phyloP scores from a whole-genome alignment of 2,329 filamentous ascomycete species.

The Colletotrichum acutatum region DNA sequence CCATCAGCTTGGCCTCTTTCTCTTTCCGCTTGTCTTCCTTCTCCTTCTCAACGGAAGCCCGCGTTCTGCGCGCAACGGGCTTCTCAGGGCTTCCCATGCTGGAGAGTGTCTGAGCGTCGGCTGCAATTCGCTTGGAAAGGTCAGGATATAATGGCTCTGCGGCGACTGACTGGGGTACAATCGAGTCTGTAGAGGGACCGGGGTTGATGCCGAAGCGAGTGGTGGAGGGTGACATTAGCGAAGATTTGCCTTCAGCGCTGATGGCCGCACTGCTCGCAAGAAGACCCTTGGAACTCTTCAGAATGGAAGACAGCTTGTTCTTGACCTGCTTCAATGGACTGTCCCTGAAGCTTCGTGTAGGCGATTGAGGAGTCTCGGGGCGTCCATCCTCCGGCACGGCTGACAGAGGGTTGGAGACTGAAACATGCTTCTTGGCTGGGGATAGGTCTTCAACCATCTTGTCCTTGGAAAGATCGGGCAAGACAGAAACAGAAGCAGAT shows the following conservation, averaged over 20 bases:
- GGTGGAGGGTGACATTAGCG: slow-evolving; percentile 65
- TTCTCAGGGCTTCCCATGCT: slow-evolving; percentile 56
- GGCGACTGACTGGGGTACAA: slow-evolving; percentile 46
- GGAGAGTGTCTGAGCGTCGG: slow-evolving; percentile 39
- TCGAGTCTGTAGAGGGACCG: slow-evolving; percentile 60
- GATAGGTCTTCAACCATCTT: slow-evolving; percentile 43
- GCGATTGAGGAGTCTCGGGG: slow-evolving; percentile 66
- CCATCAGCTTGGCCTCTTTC: slow-evolving; percentile 71
- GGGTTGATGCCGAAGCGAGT: slow-evolving; percentile 56
- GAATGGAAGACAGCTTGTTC: slow-evolving; percentile 88
- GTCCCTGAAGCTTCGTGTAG: slow-evolving; percentile 69
- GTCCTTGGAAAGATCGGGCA: slow-evolving; percentile 48
- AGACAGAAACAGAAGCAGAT: slow-evolving; percentile 70
- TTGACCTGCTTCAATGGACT: slow-evolving; percentile 92
- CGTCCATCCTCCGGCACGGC: slow-evolving; percentile 57
- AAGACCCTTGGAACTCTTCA: slow-evolving; percentile 87
- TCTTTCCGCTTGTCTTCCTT: slow-evolving; percentile 74
- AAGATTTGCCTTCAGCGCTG: slow-evolving; percentile 71
- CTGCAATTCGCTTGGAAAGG: slow-evolving; percentile 51
- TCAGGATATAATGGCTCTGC: slow-evolving; percentile 57
- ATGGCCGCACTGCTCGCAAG: slow-evolving; percentile 80
- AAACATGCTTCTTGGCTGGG: slow-evolving; percentile 68
- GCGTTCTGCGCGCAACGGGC: slow-evolving; percentile 59
- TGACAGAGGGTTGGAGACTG: slow-evolving; percentile 66
- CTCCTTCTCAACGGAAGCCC: slow-evolving; percentile 70